phyloP scores from a whole-genome alignment of 202 grass and related monocot genomes.

The Zoysia matrella region DNA sequence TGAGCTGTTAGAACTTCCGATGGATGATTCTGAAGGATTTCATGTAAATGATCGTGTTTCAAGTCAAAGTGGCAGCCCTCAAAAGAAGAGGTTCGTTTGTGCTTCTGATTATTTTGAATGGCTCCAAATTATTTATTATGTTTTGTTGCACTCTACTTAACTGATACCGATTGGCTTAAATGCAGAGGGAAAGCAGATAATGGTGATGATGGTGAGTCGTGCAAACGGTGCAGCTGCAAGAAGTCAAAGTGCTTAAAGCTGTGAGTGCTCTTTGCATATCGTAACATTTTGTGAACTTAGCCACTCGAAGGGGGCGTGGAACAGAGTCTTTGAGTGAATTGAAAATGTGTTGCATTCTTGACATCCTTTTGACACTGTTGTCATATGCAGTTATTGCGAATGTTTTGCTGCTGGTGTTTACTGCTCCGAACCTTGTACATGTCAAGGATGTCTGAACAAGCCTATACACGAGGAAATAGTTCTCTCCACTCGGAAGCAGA shows the following conservation, averaged over 20 bases:
- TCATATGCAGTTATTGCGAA: conserved; percentile 85
- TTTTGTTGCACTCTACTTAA: conserved; percentile 31
- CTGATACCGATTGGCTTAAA: conserved; percentile 21
- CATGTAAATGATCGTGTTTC: conserved; percentile 54
- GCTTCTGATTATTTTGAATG: conserved; percentile 7
- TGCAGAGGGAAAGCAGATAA: conserved; percentile 80
- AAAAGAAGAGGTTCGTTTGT: conserved; percentile 79
- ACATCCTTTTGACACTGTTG: conserved; percentile 3
- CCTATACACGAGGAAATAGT: conserved; percentile 95
- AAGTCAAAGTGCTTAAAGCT: conserved; percentile 99
- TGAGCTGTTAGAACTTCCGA: conserved; percentile 52
- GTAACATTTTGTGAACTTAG: conserved; percentile 13
- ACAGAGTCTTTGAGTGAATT: conserved; percentile 5
- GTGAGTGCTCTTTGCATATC: conserved; percentile 48
- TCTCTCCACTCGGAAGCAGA: conserved; percentile 89
- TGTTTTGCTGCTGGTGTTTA: conserved; percentile 99
- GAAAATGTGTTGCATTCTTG: conserved; percentile 6
- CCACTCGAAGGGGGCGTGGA: not conserved
- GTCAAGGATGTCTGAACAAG: conserved; percentile 94
- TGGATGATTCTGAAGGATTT: conserved; percentile 50
- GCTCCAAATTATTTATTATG: conserved; percentile 9
- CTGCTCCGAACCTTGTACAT: conserved; percentile 92
- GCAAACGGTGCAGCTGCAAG: conserved; percentile 98
- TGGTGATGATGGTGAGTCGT: conserved; percentile 76
- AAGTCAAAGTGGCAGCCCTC: conserved; percentile 76